Conservation (phyloP, 768 basidiomycete genomes). For the Leucogyrophana mollusca region DNA sequence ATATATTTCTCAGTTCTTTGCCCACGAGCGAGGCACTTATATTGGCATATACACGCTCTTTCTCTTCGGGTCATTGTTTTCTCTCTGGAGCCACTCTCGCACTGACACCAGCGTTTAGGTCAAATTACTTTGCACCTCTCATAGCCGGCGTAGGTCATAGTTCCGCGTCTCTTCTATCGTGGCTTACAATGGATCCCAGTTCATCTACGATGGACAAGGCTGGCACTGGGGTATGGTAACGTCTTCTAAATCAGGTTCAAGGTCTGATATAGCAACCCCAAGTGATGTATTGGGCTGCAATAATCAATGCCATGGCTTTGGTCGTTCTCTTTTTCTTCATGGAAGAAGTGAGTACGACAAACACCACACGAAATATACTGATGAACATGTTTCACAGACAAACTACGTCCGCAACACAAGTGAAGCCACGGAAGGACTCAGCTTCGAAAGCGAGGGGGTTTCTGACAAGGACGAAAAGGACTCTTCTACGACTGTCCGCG, state of each 20-base stretch:
- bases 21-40: slow-evolving; percentile 18
- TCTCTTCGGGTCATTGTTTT: slow-evolving; percentile 13
- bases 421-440: slow-evolving; percentile 12
- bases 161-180: not conserved
- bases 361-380: not conserved
- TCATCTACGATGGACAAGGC: slow-evolving; percentile 17
- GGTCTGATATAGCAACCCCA: too few species aligned
- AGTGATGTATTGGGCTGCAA: slow-evolving; percentile 19
- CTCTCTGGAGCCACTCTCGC: too few species aligned
- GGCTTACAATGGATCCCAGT: slow-evolving; percentile 7
- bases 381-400: slow-evolving; percentile 6
- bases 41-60: slow-evolving; percentile 18
- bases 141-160: slow-evolving; percentile 15
- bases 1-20: slow-evolving; percentile 16
- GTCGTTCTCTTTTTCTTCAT: slow-evolving; percentile 16
- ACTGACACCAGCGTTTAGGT: slow-evolving; percentile 8
- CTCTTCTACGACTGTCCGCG: slow-evolving; percentile 7
- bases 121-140: slow-evolving; percentile 19
- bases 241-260: too few species aligned
- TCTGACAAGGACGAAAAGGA: slow-evolving; percentile 10
- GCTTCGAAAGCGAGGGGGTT: not conserved
- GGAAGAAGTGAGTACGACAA: slow-evolving; percentile 14
- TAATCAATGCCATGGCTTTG: slow-evolving; percentile 15
- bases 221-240: slow-evolving; percentile 20
- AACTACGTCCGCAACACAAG: slow-evolving; percentile 14